Base-by-base conservation (phyloP, 2,329 filamentous ascomycete genomes). In the Pseudofabraea citricarpa region DNA sequence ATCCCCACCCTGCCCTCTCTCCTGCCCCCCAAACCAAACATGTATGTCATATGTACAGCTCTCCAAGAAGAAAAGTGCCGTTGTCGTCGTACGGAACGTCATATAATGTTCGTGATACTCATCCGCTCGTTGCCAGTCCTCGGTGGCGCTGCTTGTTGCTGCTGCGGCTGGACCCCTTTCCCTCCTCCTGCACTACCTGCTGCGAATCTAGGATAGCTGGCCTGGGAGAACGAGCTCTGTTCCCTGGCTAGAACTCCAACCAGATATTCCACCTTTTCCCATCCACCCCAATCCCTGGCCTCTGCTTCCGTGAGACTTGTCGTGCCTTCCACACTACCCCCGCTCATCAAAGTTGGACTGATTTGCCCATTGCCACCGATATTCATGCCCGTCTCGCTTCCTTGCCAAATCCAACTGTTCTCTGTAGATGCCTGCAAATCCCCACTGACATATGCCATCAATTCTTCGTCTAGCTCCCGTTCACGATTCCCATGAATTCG, bases 371-470 rank as follows among this genome's bases (percentile, higher is more conserved):
- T 43, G 10, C 47, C 39, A n/a, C 35, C 41, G 31, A 56, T 52
- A 43, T 56, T 66, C 44, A 61, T 63, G 8, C 62, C 66, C 3
- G 62, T 71, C 54, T 85, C 82, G 26, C 74, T 73, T 22, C 77
- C 73, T 56, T 77, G 67, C 91, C 90, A 96, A 4, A 90, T 77
- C 91, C 91, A 97, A 10, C 83, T 83, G 26, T 79, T 79, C 41
- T 90, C 84, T 0, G 75, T 73, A n/a, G 77, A 81, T 1, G 84
- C 86, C 64, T 97, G 91, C 56, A 94, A 72, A 64, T 97, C 93
- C 0, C 84, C 87, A 22, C 87, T 91, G 1, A 87, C 81, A 56
- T 95, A 95, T 0, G 83, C 87, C 21, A 97, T 69, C 54, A 97
- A 76, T 61, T 96, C 91, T 60, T 97, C 90, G 56, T 98, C 90